Evolutionary conservation across 805 yeast genomes (phyloP).

Genomic region (Candida nemodendra): DNA sequence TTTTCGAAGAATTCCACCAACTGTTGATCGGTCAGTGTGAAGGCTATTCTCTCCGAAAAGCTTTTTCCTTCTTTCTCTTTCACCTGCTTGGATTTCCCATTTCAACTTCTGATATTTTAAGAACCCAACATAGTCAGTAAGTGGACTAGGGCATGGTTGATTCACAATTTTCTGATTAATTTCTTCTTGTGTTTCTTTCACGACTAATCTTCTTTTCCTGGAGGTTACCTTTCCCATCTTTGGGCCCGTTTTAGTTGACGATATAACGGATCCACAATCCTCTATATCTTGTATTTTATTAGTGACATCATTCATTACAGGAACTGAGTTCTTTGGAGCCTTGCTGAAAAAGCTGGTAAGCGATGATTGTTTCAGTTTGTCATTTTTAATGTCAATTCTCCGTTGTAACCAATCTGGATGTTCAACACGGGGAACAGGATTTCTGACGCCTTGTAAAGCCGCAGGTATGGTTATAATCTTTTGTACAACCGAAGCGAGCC

Average conservation of each 20-base stretch:
- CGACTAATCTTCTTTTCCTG: constrained; percentile 41
- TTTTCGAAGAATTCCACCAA: constrained; percentile 67
- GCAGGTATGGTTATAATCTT: constrained; percentile 97
- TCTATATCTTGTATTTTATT: constrained; percentile 66
- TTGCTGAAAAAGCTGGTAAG: constrained; percentile 56
- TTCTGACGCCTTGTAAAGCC: constrained; percentile 79
- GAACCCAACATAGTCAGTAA: constrained; percentile 65
- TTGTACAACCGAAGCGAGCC: constrained; percentile 89
- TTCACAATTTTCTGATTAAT: constrained; percentile 44
- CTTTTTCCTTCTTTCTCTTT: constrained; percentile 66
- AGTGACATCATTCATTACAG: constrained; percentile 31
- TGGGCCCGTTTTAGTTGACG: constrained; percentile 28
- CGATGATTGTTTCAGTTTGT: constrained; percentile 69
- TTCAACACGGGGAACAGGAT: constrained; percentile 91
- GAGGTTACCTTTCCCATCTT: constrained; percentile 48
- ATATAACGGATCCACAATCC: constrained; percentile 52
- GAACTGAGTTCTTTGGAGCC: constrained; percentile 38
- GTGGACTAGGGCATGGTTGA: constrained; percentile 63
- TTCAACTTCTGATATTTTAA: constrained; percentile 77
- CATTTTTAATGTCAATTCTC: constrained; percentile 57
- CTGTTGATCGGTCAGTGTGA: constrained; percentile 52
- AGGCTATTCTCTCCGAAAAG: constrained; percentile 65
- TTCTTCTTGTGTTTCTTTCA: constrained; percentile 41
- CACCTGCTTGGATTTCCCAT: constrained; percentile 79
- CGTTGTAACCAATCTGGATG: constrained; percentile 93